Evolutionary conservation across 2,329 filamentous ascomycete species (phyloP).

Genomic region (Apiospora pterosperma): DNA sequence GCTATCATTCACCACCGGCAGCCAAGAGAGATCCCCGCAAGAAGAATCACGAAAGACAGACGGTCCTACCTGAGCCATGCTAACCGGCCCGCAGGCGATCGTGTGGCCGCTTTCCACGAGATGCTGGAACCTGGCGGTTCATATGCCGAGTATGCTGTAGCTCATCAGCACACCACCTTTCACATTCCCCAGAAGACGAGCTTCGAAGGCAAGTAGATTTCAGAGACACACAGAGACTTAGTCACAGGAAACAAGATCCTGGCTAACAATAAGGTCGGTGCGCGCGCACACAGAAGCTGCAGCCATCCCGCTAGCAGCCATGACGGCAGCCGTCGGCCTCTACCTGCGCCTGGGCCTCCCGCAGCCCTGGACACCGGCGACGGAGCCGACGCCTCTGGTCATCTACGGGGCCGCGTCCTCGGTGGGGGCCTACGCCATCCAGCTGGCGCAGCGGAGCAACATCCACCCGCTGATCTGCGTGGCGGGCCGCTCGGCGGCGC

Average conservation of each 20-base stretch:
- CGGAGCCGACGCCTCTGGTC: constrained; percentile 31
- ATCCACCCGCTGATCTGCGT: constrained; percentile 61
- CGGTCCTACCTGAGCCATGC: neutral
- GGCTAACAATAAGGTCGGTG: too few relatives aligned
- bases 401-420: constrained; percentile 55
- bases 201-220: constrained; percentile 41
- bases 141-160: constrained; percentile 60
- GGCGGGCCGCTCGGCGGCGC: constrained; percentile 48
- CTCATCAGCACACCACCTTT: constrained; percentile 53
- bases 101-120: constrained; percentile 23
- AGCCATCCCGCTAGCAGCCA: constrained; percentile 51
- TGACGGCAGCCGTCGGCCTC: constrained; percentile 51
- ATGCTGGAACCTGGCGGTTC: constrained; percentile 49
- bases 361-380: constrained; percentile 41
- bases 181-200: constrained; percentile 44
- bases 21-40: neutral
- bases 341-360: constrained; percentile 45
- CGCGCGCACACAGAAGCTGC: constrained; percentile 42
- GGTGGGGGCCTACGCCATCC: constrained; percentile 56
- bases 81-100: constrained; percentile 1
- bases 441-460: constrained; percentile 50
- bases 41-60: too few relatives aligned
- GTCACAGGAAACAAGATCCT: constrained; percentile 10
- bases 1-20: neutral
- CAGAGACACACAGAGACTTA: neutral